Percentiles rank a stretch among this genome's conserved stretches.
phyloP scores from a whole-genome alignment of 345 rosid genomes.

The Psidium guajava region DNA sequence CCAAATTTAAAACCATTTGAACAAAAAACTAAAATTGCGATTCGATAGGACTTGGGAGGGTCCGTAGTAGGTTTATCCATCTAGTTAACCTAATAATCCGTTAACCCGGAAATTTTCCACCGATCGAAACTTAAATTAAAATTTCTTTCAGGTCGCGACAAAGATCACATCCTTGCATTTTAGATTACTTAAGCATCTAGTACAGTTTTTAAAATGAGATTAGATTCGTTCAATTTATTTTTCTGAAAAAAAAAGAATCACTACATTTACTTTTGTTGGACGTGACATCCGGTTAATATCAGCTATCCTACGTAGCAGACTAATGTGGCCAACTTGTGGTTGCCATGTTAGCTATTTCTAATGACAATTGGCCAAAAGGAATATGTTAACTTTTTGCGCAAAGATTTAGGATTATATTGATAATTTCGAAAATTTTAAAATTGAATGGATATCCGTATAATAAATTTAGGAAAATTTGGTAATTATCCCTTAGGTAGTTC shows the following conservation, averaged over 20 bases:
- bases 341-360: accelerated
- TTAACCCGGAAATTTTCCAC: too few species aligned
- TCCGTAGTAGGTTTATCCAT: too few species aligned
- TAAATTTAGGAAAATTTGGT: neutral
- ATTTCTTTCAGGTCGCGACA: too few species aligned
- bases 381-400: accelerated
- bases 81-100: too few species aligned
- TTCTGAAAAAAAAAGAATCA: neutral
- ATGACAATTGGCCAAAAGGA: accelerated
- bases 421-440: neutral
- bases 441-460: neutral
- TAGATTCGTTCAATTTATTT: neutral
- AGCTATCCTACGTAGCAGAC: accelerated
- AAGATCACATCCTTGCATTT: neutral
- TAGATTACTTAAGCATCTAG: neutral
- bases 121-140: too few species aligned
- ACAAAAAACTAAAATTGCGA: too few species aligned
- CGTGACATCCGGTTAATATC: neutral
- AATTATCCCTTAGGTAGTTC: neutral
- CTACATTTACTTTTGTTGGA: neutral
- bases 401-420: neutral
- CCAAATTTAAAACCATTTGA: too few species aligned
- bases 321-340: accelerated
- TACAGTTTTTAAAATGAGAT: neutral
- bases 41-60: too few species aligned